phyloP scores from a whole-genome alignment of 2,329 filamentous ascomycete genomes.

The Fusarium nurragi region DNA sequence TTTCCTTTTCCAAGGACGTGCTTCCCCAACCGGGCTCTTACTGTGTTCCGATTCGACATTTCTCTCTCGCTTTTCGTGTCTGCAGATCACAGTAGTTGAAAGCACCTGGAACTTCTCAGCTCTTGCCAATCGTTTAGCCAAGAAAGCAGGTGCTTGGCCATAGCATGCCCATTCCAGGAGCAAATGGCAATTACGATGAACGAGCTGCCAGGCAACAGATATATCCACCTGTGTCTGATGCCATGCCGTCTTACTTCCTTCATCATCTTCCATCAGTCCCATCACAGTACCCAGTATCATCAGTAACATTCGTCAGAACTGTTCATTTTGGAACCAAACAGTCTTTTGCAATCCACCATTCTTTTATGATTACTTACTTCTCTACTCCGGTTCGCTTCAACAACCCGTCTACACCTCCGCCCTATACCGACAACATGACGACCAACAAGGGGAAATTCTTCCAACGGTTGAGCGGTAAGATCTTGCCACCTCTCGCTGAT shows the following conservation, averaged over 20 bases:
- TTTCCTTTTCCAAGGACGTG: not conserved
- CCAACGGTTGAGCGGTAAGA: not conserved
- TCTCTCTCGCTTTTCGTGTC: not conserved
- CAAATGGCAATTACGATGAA: not conserved
- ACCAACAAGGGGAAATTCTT: not conserved
- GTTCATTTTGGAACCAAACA: slow-evolving; percentile 10
- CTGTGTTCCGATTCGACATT: not conserved
- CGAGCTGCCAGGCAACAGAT: not conserved
- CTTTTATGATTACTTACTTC: slow-evolving; percentile 9
- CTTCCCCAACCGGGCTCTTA: not conserved
- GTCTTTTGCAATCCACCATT: slow-evolving; percentile 10
- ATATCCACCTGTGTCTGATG: not conserved
- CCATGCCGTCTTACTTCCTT: not conserved
- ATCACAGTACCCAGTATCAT: not conserved
- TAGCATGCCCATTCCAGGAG: not conserved
- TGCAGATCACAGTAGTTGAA: not conserved
- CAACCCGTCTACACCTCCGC: not conserved
- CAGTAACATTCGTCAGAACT: not conserved
- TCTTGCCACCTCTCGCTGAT: not conserved
- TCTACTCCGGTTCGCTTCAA: not conserved
- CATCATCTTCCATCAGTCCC: not conserved
- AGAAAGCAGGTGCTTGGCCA: not conserved
- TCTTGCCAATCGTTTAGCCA: not conserved
- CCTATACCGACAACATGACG: not conserved
- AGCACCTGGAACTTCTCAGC: not conserved